Evolutionary conservation across 345 rosid species (phyloP), one percentile per base, ranked within the genome.

Genomic region (Salix exigua): DNA sequence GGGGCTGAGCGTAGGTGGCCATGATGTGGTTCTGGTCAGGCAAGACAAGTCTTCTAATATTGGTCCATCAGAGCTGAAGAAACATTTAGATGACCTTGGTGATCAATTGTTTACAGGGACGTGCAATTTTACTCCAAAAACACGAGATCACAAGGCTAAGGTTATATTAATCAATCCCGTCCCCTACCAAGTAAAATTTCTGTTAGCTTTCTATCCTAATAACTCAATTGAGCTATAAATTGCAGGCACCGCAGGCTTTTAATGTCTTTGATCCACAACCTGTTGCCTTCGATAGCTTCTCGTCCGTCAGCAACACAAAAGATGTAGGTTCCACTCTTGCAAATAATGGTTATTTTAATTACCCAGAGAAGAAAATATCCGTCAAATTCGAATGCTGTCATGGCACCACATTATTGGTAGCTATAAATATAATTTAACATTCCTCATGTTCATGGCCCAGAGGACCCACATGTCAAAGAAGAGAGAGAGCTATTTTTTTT

Each of bases 1-100:
- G 55, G 99, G 98, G 60, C 48, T 96, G 33, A 82, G 94, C 50
- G 78, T 96, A 5, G 99, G 99, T 17, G 99, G 99, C 16, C 81
- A 90, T 28, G 98, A 96, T 74, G 73, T 91, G 71, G 87, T 96
- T 8, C 70, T 85, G 68, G 94, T 93, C 31, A 91, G 87, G 80
- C 98, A 93, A 78, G 91, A 91, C 65, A 81, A 71, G 66, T 86
- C 91, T 61, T 89, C 93, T 6, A 89, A 77, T 61, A 58, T 91
- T 76, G 86, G 70, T 23, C 82, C 91, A 23, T 85, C 88, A 5
- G 83, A 90, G 46, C 93, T 96, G 74, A 91, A 88, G 68, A 76
- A 84, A 62, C 91, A 91, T 66, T 74, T 96, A 42, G 85, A 91
- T 72, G 88, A 91, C 16, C 96, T 96, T 30, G 97, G 97, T 5